Base-by-base conservation (phyloP, 257 asterid species). In the Salvia splendens region DNA sequence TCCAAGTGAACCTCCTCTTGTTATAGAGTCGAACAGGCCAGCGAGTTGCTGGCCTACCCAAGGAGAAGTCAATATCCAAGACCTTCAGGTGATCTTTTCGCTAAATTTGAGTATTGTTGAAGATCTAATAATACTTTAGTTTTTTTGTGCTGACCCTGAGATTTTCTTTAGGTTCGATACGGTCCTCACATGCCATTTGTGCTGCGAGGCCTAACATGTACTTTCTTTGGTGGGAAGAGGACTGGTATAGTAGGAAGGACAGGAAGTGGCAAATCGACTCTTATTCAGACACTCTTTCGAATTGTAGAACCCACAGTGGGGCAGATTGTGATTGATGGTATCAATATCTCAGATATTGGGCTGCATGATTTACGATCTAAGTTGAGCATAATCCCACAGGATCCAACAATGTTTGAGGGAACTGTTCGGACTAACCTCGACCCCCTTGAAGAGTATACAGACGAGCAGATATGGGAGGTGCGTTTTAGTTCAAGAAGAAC, bases 381-480 rank as follows among this genome's bases (percentile, higher is more conserved):
- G 68, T 72, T 93, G 67, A 93, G 97, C 80, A 93, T 93, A 46
- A 93, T 93, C 76, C 98, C 98, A 14, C 98, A 93, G 65, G 98
- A 93, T 78, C 98, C 98, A 1, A 93, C 97, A 72, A 93, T 93
- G 98, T 93, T 93, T 52, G 96, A 90, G 86, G 98, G 97, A 33
- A 86, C 94, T 5, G 79, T 93, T 6, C 81, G 98, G 33, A 78
- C 75, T 64, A 93, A 93, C 76, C 82, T 93, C 42, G 98, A 90
- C 58, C 98, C 97, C 2, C 95, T 93, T 12, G 92, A 81, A 64
- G 96, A 93, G 70, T 78, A 86, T 46, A 60, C 87, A 12, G 98
- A 93, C 36, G 95, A 83, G 8, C 89, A 90, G 65, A 90, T 93
- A 64, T 93, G 98, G 98, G 97, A 93, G 95, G 98, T 89, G 60